Base-by-base conservation (phyloP, 2,329 filamentous ascomycete genomes). In the Trichoderma polysporum region DNA sequence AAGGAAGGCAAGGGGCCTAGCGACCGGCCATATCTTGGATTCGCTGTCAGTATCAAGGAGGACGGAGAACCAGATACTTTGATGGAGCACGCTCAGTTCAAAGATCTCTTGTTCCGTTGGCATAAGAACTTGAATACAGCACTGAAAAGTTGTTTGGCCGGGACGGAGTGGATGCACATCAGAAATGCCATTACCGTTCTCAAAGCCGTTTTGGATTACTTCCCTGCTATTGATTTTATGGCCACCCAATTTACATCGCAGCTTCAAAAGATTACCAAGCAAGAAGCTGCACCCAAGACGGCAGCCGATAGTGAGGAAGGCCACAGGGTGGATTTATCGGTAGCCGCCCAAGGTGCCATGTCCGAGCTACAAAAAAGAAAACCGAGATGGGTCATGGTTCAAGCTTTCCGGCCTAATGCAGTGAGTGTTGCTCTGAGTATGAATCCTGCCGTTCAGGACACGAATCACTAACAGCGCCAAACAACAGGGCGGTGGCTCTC, bases 131-230 rank as follows among this genome's bases (percentile, higher is more conserved):
- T 99, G 50, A 91, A 91, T 72, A 86, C 83, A 58, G 92, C 94
- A 2, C 82, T 99, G 64, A 94, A 93, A 76, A 86, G 86, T 41
- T 97, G 94, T 76, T 84, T 99, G 54, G 88, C 88, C 19, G 90
- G 90, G 31, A 89, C 87, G 35, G 94, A 98, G 78, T 99, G 95
- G 86, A 97, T 97, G 91, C 94, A 97, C 77, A 97, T 98, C 75
- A 90, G 94, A 65, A 99, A 99, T 76, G 93, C 93, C 52, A 96
- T 98, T 71, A 95, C 91, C 67, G 85, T 98, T 4, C 83, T 99
- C 68, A 96, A 95, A 76, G 86, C 88, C 12, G 85, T 97, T 56
- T 86, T 92, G 27, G 88, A 93, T 59, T 86, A 89, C 73, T 99
- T 97, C 83, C 96, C 95, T 4, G 90, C 90, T 17, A 88, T 98